Base-by-base conservation (phyloP, 768 basidiomycete species). In the Amanita inopinata region DNA sequence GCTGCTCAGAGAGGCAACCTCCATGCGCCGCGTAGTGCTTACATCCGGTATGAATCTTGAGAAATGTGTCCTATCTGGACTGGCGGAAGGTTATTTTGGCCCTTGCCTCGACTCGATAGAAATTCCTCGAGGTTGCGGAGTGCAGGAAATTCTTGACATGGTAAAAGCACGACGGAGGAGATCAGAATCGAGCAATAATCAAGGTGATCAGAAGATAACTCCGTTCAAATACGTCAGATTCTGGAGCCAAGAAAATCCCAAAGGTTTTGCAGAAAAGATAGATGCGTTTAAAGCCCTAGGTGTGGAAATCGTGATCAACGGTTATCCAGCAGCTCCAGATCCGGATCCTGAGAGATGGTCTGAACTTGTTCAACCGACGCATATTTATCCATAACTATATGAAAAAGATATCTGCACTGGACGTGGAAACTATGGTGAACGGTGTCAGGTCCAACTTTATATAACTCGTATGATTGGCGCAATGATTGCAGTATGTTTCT, bases 281-380 rank as follows among this genome's bases (percentile, higher is more conserved):
- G 32, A 42, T 4, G 8, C 32, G 11, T 22, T 33, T 10, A 17
- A 15, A n/a, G 32, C 17, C n/a, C 2, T 33, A 33, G 40, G 40
- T 24, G 31, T 42, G 23, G 18, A 32, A 7, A 15, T 41, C 3
- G 33, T 42, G 3, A 24, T 42, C 1, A 42, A 42, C 23, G 32
- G 22, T 17, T 33, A 33, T 18, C 32, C 30, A 5, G n/a, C 31
- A 12, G 40, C 23, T 11, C 10, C 31, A 20, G 12, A 10, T 10
- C 32, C 33, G 12, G 27, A 24, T 12, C 22, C 31, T 33, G 40
- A 42, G 7, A 42, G 33, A 19, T 42, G 40, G 40, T 32, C 31
- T 17, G 34, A 42, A 23, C 34, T 33, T 34, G 19, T 33, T 11
- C 19, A 32, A 20, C 11, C 40, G 4, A 22, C 19, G 3, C 18